Evolutionary conservation across 2,329 filamentous ascomycete genomes (phyloP).

Genomic region (Hirsutella thompsonii): DNA sequence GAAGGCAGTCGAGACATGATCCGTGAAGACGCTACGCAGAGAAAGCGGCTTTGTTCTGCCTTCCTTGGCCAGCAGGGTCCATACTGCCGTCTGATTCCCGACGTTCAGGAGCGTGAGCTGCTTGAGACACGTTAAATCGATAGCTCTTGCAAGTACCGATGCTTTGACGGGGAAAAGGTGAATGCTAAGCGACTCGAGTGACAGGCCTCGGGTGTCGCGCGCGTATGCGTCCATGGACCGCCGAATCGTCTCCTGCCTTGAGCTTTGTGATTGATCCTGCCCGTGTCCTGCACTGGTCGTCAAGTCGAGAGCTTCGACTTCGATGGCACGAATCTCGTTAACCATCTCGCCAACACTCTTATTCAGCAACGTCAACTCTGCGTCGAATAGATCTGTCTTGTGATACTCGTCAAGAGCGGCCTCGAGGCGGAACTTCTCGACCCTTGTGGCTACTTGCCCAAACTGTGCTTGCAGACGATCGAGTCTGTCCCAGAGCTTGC

Average conservation of each 20-base stretch:
- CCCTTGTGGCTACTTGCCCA: constrained; percentile 15
- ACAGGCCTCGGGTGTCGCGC: constrained; percentile 42
- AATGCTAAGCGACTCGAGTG: constrained; percentile 39
- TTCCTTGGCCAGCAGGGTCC: constrained; percentile 41
- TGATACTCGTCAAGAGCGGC: constrained; percentile 11
- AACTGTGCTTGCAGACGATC: constrained; percentile 17
- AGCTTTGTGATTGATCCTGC: constrained; percentile 8
- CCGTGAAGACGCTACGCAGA: constrained; percentile 47
- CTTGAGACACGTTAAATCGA: constrained; percentile 44
- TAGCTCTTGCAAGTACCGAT: constrained; percentile 38
- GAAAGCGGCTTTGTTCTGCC: constrained; percentile 37
- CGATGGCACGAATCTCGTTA: constrained; percentile 5
- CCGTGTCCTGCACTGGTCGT: constrained; percentile 14
- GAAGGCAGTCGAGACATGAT: constrained; percentile 45
- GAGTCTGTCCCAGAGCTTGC: constrained; percentile 17
- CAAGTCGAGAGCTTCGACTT: constrained; percentile 7
- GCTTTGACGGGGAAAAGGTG: constrained; percentile 48
- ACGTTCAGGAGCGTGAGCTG: constrained; percentile 50
- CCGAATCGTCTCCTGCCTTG: constrained; percentile 7
- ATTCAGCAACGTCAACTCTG: constrained; percentile 16
- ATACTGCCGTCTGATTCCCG: constrained; percentile 46
- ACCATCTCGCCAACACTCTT: constrained; percentile 4
- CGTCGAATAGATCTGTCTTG: constrained; percentile 20
- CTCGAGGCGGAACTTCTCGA: constrained; percentile 14
- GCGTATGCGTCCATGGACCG: constrained; percentile 37